Evolutionary conservation across 257 asterid genomes (phyloP).

Genomic region (Salvia splendens): DNA sequence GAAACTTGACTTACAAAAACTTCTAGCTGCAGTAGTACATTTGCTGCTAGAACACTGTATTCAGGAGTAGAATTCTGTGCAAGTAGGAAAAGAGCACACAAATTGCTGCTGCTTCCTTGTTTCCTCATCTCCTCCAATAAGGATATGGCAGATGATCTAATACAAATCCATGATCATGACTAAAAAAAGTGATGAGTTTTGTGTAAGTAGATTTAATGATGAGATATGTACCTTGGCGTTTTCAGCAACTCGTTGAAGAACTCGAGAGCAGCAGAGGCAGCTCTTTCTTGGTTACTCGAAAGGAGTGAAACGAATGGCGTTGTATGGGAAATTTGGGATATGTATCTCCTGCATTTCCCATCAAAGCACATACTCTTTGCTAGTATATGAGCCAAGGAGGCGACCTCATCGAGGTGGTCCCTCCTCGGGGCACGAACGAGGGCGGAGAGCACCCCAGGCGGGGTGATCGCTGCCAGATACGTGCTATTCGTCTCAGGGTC

Average conservation of each 20-base stretch:
- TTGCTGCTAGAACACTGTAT: slow-evolving; percentile 75
- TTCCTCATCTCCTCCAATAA: slow-evolving; percentile 68
- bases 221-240: slow-evolving; percentile 63
- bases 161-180: slow-evolving; percentile 17
- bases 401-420: slow-evolving; percentile 61
- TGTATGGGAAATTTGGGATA: slow-evolving; percentile 50
- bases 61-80: slow-evolving; percentile 62
- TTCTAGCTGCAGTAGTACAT: slow-evolving; percentile 75
- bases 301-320: slow-evolving; percentile 59
- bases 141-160: slow-evolving; percentile 63
- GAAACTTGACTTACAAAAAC: slow-evolving; percentile 55
- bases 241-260: slow-evolving; percentile 72
- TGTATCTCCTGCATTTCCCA: slow-evolving; percentile 63
- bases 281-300: slow-evolving; percentile 68
- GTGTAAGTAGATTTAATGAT: too few species aligned
- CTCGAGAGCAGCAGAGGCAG: slow-evolving; percentile 60
- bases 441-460: slow-evolving; percentile 74
- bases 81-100: slow-evolving; percentile 57
- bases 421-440: slow-evolving; percentile 66
- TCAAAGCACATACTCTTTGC: slow-evolving; percentile 78
- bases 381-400: slow-evolving; percentile 75
- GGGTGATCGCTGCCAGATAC: slow-evolving; percentile 71
- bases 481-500: slow-evolving; percentile 63
- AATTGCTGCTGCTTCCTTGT: slow-evolving; percentile 57
- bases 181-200: background rate